These are phyloP conservation scores for Miamiensis avidus DNA, from an alignment of 169 alveolate genomes.

Conservation along the genomic window DNA sequence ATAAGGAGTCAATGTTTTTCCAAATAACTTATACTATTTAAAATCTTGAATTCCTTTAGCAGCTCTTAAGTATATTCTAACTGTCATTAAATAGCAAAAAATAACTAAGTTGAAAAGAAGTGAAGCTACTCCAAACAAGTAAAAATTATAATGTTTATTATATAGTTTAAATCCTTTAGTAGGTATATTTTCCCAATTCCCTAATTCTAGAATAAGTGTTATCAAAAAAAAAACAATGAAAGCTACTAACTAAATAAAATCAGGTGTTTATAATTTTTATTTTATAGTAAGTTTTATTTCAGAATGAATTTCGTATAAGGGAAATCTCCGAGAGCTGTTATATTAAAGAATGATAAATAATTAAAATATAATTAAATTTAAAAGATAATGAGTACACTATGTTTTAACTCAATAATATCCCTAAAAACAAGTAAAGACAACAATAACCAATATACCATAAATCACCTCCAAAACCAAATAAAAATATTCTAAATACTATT, in stretches of 20 bases:
- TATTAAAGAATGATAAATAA: no score
- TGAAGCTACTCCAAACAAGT: constrained; percentile 33
- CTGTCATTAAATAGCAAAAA: constrained; percentile 19
- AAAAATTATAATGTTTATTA: constrained; percentile 26
- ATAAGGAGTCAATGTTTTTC: neutral
- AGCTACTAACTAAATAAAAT: constrained; percentile 19
- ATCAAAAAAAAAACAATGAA: constrained; percentile 28
- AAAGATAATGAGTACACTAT: constrained; percentile 31
- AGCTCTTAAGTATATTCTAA: constrained; percentile 47
- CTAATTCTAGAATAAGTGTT: constrained; percentile 22
- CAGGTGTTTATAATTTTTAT: constrained; percentile 14
- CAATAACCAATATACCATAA: constrained; percentile 58
- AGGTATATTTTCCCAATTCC: constrained; percentile 36
- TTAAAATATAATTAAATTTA: neutral
- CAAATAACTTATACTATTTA: neutral
- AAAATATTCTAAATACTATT: constrained; percentile 38
- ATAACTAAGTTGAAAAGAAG: constrained; percentile 11
- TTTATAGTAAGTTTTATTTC: neutral
- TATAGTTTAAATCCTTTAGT: constrained; percentile 9
- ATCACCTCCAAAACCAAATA: constrained; percentile 54
- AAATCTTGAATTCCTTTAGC: constrained; percentile 40
- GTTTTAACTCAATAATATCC: constrained; percentile 15
- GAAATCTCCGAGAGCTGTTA: neutral
- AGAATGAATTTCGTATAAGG: neutral
- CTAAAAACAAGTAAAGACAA: constrained; percentile 42